Evolutionary conservation across 495 filamentous ascomycete species (phyloP), one percentile per base, ranked within the genome.

Genomic region (Xylaria flabelliformis): DNA sequence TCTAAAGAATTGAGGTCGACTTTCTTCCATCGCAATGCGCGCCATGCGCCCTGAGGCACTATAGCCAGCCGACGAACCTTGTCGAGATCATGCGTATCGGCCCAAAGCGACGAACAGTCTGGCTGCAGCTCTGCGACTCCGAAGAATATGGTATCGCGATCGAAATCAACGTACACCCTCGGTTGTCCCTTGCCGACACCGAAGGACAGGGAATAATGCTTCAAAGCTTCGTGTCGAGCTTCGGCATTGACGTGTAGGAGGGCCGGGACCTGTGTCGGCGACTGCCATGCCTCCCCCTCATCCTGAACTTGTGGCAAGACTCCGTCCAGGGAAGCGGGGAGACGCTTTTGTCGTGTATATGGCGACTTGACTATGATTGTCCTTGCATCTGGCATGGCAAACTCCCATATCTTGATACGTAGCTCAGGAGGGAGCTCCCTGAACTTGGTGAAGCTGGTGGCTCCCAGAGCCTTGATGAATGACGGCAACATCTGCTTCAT

Each of bases 401-500:
- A 29, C 55, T 79, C 72, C 82, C 83, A 86, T 55, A 87, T 84
- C 53, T 80, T 79, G 50, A 85, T 80, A 15, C 85, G 84, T 62
- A 87, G 73, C 73, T 87, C 84, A 44, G 81, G 58, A 8, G 85
- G 84, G 19, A 87, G 83, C 21, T 72, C 36, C 62, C 78, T 50
- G 74, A 87, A 87, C 62, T 74, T 74, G 56, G 68, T 71, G 77
- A 86, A 87, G 46, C 70, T 73, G 13, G 68, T 67, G n/a, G 62
- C 67, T n/a, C 39, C 26, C 56, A 59, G 70, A 19, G 41, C 32
- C 17, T 64, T 72, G 15, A 9, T 73, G 29, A 74, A 63, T 29
- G 64, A 50, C 64, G 75, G 71, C 26, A 66, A 51, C 26, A 70
- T 74, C 15, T 51, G 68, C 24, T 77, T 72, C 77, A 77, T 77